Base-by-base conservation (phyloP, 176 grass and related monocot genomes). In the Oryza nivara region DNA sequence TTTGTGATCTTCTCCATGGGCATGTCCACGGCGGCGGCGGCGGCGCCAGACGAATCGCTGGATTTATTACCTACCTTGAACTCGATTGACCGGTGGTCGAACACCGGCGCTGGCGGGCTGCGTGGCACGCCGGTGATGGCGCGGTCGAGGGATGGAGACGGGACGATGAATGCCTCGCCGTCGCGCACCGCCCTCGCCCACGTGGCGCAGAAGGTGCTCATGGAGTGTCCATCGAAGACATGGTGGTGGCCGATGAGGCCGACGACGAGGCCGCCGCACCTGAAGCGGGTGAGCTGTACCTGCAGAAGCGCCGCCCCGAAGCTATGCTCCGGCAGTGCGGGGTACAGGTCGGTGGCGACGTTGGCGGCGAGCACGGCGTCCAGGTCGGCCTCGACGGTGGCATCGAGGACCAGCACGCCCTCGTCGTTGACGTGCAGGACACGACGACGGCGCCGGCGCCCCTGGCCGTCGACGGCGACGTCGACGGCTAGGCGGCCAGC, bases 191-290 rank as follows among this genome's bases (percentile, higher is more conserved):
- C 22, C 4, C 7, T 34, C 4, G 61, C 85, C 85, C 85, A 87
- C 15, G 71, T 48, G 12, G 32, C 4, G 47, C 43, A 56, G 70
- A 81, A 68, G 32, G 11, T 43, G 70, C 64, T 81, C 71, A 76
- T 82, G 32, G 85, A 45, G 61, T 76, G 63, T n/a, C 85, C 85
- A 47, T 87, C 85, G 45, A 45, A 63, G 13, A 76, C 35, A 0
- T 66, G 44, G 64, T 87, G 85, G 60, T 81, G 71, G 10, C 7
- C 2, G 4, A 49, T 70, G 23, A 66, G 25, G 32, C 30, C 85
- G 30, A 79, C 49, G 71, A 82, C 71, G 23, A 82, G 58, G 25
- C 86, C 86, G 67, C 86, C 86, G 75, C 86, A 88, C 32, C 7
- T 40, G 86, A 56, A 88, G 9, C 80, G 80, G 56, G 35, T 88